Conservation (phyloP, 306 rosid species). For the Medicago truncatula region MtrunA17r5.0-ANR NC_053042.1:52614501-52615000, state of each 20-base stretch:
- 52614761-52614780: constrained; percentile 37
- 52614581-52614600: background rate
- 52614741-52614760: constrained; percentile 51
- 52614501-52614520: constrained; percentile 78
- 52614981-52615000: constrained; percentile 5
- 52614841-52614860: constrained; percentile 93
- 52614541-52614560: constrained; percentile 43
- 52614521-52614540: constrained; percentile 97
- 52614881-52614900: constrained; percentile 79
- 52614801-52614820: constrained; percentile 29
- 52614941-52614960: background rate
- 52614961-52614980: constrained; percentile 32
- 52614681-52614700: constrained; percentile 93
- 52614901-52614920: constrained; percentile 75
- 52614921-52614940: background rate
- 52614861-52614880: constrained; percentile 90
- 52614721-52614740: constrained; percentile 74
- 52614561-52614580: background rate
- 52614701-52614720: constrained; percentile 82
- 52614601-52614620: constrained; percentile 37
- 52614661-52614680: constrained; percentile 88
- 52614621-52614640: constrained; percentile 93
- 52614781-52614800: constrained; percentile 21
- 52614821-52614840: constrained; percentile 82
- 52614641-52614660: constrained; percentile 81